phyloP scores from a whole-genome alignment of 208 protist species.

The Angomonas ambiguus region DNA sequence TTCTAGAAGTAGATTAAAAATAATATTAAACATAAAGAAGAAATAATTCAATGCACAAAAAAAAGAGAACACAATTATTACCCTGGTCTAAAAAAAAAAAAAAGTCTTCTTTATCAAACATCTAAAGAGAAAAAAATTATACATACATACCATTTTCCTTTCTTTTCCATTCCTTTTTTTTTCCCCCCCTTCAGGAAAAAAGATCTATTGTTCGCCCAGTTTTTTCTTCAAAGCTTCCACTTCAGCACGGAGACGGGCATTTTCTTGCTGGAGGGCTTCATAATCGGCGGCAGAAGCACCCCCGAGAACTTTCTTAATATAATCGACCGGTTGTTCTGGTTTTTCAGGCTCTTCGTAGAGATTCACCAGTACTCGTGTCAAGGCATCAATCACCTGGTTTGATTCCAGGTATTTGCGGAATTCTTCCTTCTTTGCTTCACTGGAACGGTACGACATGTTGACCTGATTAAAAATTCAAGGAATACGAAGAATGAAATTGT shows the following conservation, averaged over 20 bases:
- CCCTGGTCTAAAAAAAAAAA: background rate
- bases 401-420: slow-evolving; percentile 93
- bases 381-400: slow-evolving; percentile 88
- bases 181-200: slow-evolving; percentile 4
- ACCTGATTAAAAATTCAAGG: no score
- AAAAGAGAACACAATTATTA: background rate
- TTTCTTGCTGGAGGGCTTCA: slow-evolving; percentile 82
- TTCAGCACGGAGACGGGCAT: slow-evolving; percentile 75
- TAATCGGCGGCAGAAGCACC: slow-evolving; percentile 86
- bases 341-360: slow-evolving; percentile 93
- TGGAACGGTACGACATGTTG: slow-evolving; percentile 92
- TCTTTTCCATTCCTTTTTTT: background rate
- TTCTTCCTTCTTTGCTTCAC: slow-evolving; percentile 93
- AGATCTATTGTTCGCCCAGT: slow-evolving; percentile 44
- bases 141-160: background rate
- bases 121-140: background rate
- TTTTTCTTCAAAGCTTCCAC: slow-evolving; percentile 79
- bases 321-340: slow-evolving; percentile 90
- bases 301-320: slow-evolving; percentile 90
- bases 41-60: background rate
- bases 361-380: slow-evolving; percentile 91
- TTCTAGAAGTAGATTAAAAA: background rate
- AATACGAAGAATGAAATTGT: no score
- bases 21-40: background rate
- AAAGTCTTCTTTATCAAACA: background rate